Percentiles rank a stretch among this genome's conserved stretches.
phyloP scores from a whole-genome alignment of 192 early-diverging fungal genomes.

The Spizellomyces sp. region DNA sequence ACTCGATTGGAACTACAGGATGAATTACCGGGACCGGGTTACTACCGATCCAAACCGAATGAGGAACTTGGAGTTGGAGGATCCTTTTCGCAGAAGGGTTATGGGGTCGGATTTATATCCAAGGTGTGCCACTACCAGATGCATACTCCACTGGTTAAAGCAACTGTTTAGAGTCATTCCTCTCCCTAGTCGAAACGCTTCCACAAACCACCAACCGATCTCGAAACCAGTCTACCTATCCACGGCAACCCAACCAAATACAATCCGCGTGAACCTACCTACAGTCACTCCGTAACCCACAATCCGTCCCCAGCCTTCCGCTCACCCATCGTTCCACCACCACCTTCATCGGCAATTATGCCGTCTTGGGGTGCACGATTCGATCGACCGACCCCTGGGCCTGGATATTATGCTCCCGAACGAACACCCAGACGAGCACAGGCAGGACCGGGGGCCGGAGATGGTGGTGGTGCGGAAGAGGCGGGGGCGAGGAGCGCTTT shows the following conservation, averaged over 20 bases:
- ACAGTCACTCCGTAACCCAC: slow-evolving; percentile 35
- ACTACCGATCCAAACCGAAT: slow-evolving; percentile 38
- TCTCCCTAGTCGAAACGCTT: slow-evolving; percentile 27
- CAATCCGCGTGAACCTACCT: slow-evolving; percentile 31
- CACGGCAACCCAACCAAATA: slow-evolving; percentile 35
- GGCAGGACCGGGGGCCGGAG: slow-evolving; percentile 30
- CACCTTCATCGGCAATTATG: slow-evolving; percentile 1
- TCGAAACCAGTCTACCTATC: slow-evolving; percentile 24
- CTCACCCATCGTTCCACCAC: slow-evolving; percentile 16
- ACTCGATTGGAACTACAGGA: slow-evolving; percentile 18
- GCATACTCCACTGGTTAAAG: neutral
- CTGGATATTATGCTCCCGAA: slow-evolving; percentile 8
- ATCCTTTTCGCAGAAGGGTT: slow-evolving; percentile 47
- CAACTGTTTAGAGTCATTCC: neutral
- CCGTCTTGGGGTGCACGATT: slow-evolving; percentile 23
- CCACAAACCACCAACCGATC: slow-evolving; percentile 41
- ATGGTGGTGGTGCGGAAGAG: slow-evolving; percentile 6
- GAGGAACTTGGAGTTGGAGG: slow-evolving; percentile 28
- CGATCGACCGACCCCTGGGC: slow-evolving; percentile 15
- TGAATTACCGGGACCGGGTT: slow-evolving; percentile 59
- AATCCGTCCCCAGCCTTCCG: slow-evolving; percentile 48
- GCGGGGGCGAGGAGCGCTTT: slow-evolving; percentile 38
- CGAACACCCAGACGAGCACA: slow-evolving; percentile 2
- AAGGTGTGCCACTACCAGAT: slow-evolving; percentile 31
- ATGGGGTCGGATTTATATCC: slow-evolving; percentile 52